Evolutionary conservation across 352 stramenopile species (phyloP), one percentile per base, ranked within the genome.

Genomic region (Phytophthora cajani): DNA sequence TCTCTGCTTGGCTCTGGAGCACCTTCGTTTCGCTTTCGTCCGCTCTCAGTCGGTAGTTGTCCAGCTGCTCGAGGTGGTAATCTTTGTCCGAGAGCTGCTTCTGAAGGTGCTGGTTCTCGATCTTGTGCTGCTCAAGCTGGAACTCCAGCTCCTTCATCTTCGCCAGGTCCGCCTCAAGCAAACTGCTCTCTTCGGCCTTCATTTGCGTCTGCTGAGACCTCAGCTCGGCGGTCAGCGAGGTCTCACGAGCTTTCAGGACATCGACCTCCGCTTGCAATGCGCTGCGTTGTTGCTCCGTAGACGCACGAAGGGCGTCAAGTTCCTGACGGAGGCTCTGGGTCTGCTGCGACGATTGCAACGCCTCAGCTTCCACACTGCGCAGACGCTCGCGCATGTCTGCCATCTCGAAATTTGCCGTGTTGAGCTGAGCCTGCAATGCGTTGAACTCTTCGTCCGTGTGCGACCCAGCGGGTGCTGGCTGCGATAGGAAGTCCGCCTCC

Each of bases 91-190:
- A 77, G 11, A 90, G 60, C 60, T 92, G 70, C 53, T 90, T 88
- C 72, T 92, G 84, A 19, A 92, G 72, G 42, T 89, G 81, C 53
- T 90, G 79, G 54, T 88, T 92, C 69, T 92, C 82, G 57, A 88
- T 90, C 63, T 91, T 90, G 74, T 89, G 85, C 62, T 91, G 80
- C 56, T 90, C 72, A 30, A 91, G 58, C 27, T 90, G 77, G 25
- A 78, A 71, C 5, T 75, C 51, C n/a, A 88, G 55, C 30, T 90
- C 79, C 7, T 85, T 71, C 30, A 69, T 73, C 32, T 77, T 76
- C 0, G 38, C 14, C n/a, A 70, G 25, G 30, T 75, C 69, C 3
- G 53, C 67, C 27, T 77, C 65, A 8, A 67, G 25, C 5, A 36
- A 17, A 67, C 42, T 60, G 1, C 14, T 47, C 36, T 71, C 72